phyloP scores from a whole-genome alignment of 1,139 yeast species.

The Geotrichum klebahnii region DNA sequence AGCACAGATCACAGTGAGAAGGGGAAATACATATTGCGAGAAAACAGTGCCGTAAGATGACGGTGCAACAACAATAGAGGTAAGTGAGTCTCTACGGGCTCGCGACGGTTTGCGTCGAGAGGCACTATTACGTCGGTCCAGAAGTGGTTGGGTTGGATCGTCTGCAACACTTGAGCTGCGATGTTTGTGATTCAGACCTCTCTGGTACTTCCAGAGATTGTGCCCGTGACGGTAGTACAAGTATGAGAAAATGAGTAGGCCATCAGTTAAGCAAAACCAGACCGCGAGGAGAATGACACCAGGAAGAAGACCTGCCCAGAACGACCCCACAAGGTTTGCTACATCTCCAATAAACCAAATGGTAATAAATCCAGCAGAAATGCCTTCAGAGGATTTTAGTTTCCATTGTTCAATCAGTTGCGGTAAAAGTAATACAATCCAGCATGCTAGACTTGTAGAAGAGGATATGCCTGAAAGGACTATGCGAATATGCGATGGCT shows the following conservation, averaged over 20 bases:
- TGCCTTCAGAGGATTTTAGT: slow-evolving; percentile 71
- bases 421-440: slow-evolving; percentile 74
- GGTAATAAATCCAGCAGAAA: slow-evolving; percentile 62
- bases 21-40: slow-evolving; percentile 54
- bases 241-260: slow-evolving; percentile 58
- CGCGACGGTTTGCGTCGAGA: slow-evolving; percentile 11
- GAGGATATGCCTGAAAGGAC: slow-evolving; percentile 63
- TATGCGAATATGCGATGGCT: slow-evolving; percentile 40
- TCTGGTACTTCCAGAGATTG: no score
- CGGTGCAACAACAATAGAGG: slow-evolving; percentile 26
- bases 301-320: slow-evolving; percentile 69
- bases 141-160: slow-evolving; percentile 30
- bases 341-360: slow-evolving; percentile 76
- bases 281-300: slow-evolving; percentile 65
- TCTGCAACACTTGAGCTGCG: slow-evolving; percentile 20
- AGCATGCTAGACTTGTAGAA: slow-evolving; percentile 56
- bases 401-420: slow-evolving; percentile 82
- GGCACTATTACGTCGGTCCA: slow-evolving; percentile 21
- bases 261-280: slow-evolving; percentile 72
- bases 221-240: no score
- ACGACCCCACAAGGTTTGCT: slow-evolving; percentile 60
- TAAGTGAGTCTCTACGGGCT: slow-evolving; percentile 31
- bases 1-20: slow-evolving; percentile 61
- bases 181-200: no score
- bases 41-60: slow-evolving; percentile 29